Evolutionary conservation across 2,329 filamentous ascomycete species (phyloP), one percentile per base, ranked within the genome.

Genomic region (Pestalotiopsis sp.): DNA sequence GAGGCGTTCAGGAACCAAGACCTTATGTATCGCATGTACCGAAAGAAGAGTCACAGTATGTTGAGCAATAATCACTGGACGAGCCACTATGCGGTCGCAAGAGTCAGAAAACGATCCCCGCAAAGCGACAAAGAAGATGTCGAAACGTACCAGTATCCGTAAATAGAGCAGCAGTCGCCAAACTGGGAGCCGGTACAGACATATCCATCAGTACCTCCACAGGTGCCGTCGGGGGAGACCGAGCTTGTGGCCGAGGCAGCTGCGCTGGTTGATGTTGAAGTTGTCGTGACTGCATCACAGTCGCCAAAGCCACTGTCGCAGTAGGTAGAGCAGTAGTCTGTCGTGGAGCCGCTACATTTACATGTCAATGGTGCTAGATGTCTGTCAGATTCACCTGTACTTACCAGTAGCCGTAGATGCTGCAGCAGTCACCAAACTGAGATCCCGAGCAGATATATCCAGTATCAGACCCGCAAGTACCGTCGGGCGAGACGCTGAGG

Each of bases 341-440:
- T 13, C 4, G n/a, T 5, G 56, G 56, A 58, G 13, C 56, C 56
- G 56, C 56, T 58, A 20, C 11, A 20, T 7, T 23, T 4, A 2
- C 2, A 58, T 4, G 20, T 58, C 4, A 58, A 20, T 9, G 4
- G 25, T 23, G 17, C 13, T 27, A 23, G 25, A 17, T 4, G 25
- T 17, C 25, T 25, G 25, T 25, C 25, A 25, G 25, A 25, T 25
- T 25, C 25, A 25, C 25, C 25, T 25, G 2, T 25, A 25, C 56
- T 58, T 23, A 58, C 56, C 58, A 61, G n/a, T 61, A 61, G 38
- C 61, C 61, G 25, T 63, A 63, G 5, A 49, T 41, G n/a, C 36
- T 41, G 36, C 61, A 63, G 40, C 61, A 63, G n/a, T 63, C 38
- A n/a, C 61, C 61, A n/a, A 63, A 63, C 9, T n/a, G 12, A 13